These are phyloP conservation scores for Knoxdaviesia proteae DNA, from an alignment of 2,329 filamentous ascomycete genomes.

Conservation along the genomic window DNA sequence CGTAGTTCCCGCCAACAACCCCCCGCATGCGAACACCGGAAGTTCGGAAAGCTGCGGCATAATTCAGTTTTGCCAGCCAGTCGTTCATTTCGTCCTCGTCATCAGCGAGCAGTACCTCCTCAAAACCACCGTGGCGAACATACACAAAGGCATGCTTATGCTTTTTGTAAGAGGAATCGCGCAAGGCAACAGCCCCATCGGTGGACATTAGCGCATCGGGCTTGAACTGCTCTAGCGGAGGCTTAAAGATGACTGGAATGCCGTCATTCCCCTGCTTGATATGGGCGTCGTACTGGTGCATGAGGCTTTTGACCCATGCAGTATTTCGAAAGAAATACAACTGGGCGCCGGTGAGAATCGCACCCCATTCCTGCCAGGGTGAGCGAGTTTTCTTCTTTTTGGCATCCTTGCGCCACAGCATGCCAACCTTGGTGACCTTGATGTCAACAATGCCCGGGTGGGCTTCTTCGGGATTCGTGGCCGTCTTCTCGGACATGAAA, in stretches of 20 bases:
- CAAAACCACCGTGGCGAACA: constrained; percentile 64
- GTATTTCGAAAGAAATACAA: constrained; percentile 93
- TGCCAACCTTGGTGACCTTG: constrained; percentile 86
- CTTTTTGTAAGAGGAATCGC: constrained; percentile 74
- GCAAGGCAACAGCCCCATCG: constrained; percentile 71
- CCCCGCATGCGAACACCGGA: constrained; percentile 81
- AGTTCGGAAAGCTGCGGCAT: constrained; percentile 82
- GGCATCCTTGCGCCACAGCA: constrained; percentile 81
- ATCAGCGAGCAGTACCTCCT: constrained; percentile 81
- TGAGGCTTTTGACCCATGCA: constrained; percentile 74
- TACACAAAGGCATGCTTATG: constrained; percentile 93
- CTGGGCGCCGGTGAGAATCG: constrained; percentile 86
- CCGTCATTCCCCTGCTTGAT: constrained; percentile 56
- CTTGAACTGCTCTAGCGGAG: constrained; percentile 78
- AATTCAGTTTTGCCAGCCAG: constrained; percentile 91
- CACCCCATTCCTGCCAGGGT: constrained; percentile 98
- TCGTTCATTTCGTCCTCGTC: constrained; percentile 86
- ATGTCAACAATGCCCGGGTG: constrained; percentile 91
- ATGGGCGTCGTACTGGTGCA: constrained; percentile 71
- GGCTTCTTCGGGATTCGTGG: constrained; percentile 66
- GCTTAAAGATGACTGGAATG: constrained; percentile 70
- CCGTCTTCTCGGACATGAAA: constrained; percentile 75
- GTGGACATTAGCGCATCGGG: constrained; percentile 87
- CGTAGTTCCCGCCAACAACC: constrained; percentile 65
- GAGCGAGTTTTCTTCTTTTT: constrained; percentile 90